Base-by-base conservation (phyloP, 345 rosid genomes). In the Sisymbrium altissimum region DNA sequence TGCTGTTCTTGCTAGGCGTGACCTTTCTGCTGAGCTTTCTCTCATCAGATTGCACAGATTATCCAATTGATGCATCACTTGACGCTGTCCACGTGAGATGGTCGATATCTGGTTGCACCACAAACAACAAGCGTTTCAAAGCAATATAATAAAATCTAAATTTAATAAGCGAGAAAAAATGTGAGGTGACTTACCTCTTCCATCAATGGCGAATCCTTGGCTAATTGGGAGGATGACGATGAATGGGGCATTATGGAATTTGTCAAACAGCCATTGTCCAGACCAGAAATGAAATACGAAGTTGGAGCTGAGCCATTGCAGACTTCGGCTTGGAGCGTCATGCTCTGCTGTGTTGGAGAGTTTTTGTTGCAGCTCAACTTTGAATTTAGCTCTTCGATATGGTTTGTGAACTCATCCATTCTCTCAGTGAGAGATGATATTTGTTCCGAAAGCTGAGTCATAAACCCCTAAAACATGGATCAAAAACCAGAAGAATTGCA, bases 361-460 rank as follows among this genome's bases (percentile, higher is more conserved):
- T 54, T 78, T 38, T 71, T 87, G 73, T 84, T 85, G 73, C 80
- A 40, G 25, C 80, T 71, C 45, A 92, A 73, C 84, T 86, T 87
- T 66, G 87, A 81, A 64, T 84, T 92, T 35, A 96, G 79, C 79
- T 92, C 98, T 76, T 96, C 98, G 6, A 92, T 83, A 6, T 74
- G 81, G 25, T 67, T 58, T 11, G 96, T 90, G 80, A 92, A 96
- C 79, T 92, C 99, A 35, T 92, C 98, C 92, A 96, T 90, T 80
- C 95, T 85, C 58, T 90, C 99, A 72, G 84, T 84, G 64, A 96
- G 87, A 0, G 90, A 79, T 39, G 96, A 86, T 64, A 96, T 96
- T 73, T 90, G 99, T 55, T 96, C 97, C 3, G 90, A 90, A 78
- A 96, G 98, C 75, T 89, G 96, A 78, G 92, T 83, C 52, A 89